phyloP scores from a whole-genome alignment of 306 rosid species.

The Fagus sylvatica region DNA sequence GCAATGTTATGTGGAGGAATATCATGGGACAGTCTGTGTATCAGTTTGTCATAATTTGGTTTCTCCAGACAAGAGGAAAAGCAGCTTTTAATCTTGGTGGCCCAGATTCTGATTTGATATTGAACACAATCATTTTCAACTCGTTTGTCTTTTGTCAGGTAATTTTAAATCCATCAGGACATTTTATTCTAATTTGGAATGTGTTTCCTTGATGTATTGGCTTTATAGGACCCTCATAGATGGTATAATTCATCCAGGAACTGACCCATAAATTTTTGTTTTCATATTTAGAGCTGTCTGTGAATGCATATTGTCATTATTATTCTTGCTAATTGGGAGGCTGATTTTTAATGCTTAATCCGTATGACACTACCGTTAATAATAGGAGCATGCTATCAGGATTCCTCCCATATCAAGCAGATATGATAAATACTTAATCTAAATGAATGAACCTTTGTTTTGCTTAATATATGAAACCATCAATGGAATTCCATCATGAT shows the following conservation, averaged over 20 bases:
- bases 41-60: conserved; percentile 84
- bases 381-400: not conserved
- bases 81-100: conserved; percentile 64
- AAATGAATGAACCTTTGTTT: not conserved
- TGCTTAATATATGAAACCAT: not conserved
- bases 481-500: not conserved
- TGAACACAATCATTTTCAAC: conserved; percentile 94
- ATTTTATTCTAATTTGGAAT: conserved; percentile 8
- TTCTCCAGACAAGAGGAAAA: conserved; percentile 89
- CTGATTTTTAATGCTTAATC: not conserved
- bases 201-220: not conserved
- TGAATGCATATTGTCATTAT: not conserved
- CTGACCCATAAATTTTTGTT: not conserved
- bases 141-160: conserved; percentile 98
- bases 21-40: conserved; percentile 86
- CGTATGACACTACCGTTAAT: not conserved
- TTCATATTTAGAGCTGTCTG: not conserved
- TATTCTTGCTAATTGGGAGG: not conserved
- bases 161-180: conserved; percentile 27
- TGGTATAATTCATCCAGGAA: not conserved
- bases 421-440: not conserved
- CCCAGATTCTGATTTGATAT: conserved; percentile 64
- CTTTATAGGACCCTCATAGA: not conserved
- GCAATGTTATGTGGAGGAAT: conserved; percentile 98
- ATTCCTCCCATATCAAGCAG: not conserved